Base-by-base conservation (phyloP, 768 basidiomycete species). In the Pleurotus eryngii region DNA sequence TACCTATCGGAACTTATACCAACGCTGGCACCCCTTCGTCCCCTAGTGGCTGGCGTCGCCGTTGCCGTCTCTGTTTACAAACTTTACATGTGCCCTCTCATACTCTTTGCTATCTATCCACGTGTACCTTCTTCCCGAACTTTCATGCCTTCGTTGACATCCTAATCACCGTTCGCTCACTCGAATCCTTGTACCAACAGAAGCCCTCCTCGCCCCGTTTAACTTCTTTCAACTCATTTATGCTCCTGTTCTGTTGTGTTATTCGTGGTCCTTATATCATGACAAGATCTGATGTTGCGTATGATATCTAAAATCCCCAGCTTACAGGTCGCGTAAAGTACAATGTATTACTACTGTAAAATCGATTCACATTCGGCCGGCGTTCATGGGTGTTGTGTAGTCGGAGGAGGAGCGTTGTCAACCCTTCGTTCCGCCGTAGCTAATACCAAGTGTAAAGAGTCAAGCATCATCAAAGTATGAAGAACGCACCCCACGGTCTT, bases 401-500 rank as follows among this genome's bases (percentile, higher is more conserved):
- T 60, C 43, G 57, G 30, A 35, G 30, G 30, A 38, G 47, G 15
- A 22, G 39, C 24, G 26, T 42, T 26, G 15, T 58, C 54, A 11
- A 58, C 53, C 49, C 46, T 60, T 38, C 61, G 39, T 51, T 62
- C 61, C 5, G 61, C 61, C 35, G 61, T 62, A 11, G 57, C 61
- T 62, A 37, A 27, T 56, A 26, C 17, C 12, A n/a, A 46, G 4
- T 6, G 22, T 46, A 24, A 20, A 42, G 2, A 24, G 9, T 24
- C 4, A 42, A 8, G 17, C 40, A 14, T n/a, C 20, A 12, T 24
- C 17, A 43, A 47, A 42, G 47, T 5, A 38, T 40, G 27, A 46
- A 20, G 45, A 1, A 77, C 89, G 58, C 61, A 95, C 95, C 87
- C 96, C 96, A 99, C 2, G 87, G 77, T 64, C 93, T 76, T 27